Evolutionary conservation across 164 flowering plant species (phyloP), one percentile per base, ranked within the genome.

Genomic region (Umbellularia californica): DNA sequence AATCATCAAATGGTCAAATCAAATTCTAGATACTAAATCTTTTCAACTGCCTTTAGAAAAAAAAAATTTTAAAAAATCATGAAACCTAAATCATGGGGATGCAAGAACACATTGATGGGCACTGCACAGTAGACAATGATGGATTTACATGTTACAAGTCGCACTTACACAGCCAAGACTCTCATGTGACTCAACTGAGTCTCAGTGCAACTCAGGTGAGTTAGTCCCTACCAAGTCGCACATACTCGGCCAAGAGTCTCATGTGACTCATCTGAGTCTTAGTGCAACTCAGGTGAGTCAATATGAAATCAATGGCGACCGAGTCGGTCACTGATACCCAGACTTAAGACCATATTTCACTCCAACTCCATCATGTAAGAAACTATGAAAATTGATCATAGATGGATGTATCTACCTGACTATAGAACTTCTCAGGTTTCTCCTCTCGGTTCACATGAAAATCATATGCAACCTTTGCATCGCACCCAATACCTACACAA

Each of bases 401-500:
- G 50, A 51, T 25, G 12, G 20, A 58, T 19, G 25, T 63, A 10
- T 28, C 47, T 83, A 89, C 95, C 91, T 87, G 95, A 78, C 86
- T 89, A 72, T 72, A 76, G 68, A 89, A 90, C 80, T 87, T 91
- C 72, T 83, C 87, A 41, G 92, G 95, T 74, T 85, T 88, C 79
- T 86, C 91, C 79, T 89, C 90, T 77, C 95, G 85, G 3, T 73
- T 82, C 68, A 80, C 70, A 71, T 91, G 95, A 79, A 91, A 86
- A 71, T 91, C 90, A 79, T 87, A 87, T 4, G 95, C 95, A 76
- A 91, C 92, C 86, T 91, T 91, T 58, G 95, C 93, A 81, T 91
- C 95, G 77, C 95, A 91, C 76, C 95, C 95, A 76, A 91, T 87
- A 73, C 95, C 95, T 91, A 58, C 25, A 24, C 33, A 75, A 24